These are phyloP conservation scores for Grosmannia huntii DNA, from an alignment of 2,329 filamentous ascomycete species.

Conservation along the genomic window DNA sequence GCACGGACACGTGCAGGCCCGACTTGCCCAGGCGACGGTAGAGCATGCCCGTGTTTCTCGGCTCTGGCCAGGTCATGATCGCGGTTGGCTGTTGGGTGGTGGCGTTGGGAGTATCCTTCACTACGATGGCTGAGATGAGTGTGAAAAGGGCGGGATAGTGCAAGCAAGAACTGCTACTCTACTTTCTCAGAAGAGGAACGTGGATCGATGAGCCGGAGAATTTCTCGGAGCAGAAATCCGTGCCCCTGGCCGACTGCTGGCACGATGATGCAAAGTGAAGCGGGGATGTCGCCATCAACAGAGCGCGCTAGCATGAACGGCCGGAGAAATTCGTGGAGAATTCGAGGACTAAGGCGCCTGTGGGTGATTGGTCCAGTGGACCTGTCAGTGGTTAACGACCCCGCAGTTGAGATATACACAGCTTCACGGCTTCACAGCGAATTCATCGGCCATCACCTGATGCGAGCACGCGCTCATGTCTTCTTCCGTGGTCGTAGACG, in stretches of 20 bases:
- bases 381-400: neutral
- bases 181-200: neutral
- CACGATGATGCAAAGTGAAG: neutral
- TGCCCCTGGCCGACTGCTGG: neutral
- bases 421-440: neutral
- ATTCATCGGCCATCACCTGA: neutral
- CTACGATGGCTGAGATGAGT: neutral
- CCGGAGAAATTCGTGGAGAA: constrained; percentile 1
- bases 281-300: neutral
- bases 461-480: neutral
- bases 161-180: neutral
- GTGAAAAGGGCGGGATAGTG: neutral
- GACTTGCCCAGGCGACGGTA: constrained; percentile 33
- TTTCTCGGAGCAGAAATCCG: neutral
- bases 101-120: neutral
- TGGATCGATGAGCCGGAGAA: neutral
- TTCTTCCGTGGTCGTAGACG: neutral
- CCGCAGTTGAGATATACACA: neutral
- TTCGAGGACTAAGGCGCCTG: neutral
- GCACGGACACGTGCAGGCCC: constrained; percentile 54
- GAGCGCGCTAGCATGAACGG: neutral
- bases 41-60: constrained; percentile 29
- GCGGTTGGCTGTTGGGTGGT: neutral
- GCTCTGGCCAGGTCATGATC: constrained; percentile 29
- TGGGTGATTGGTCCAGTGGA: neutral